Conservation (phyloP, 2,329 filamentous ascomycete genomes). For the Fusarium sp. region DNA sequence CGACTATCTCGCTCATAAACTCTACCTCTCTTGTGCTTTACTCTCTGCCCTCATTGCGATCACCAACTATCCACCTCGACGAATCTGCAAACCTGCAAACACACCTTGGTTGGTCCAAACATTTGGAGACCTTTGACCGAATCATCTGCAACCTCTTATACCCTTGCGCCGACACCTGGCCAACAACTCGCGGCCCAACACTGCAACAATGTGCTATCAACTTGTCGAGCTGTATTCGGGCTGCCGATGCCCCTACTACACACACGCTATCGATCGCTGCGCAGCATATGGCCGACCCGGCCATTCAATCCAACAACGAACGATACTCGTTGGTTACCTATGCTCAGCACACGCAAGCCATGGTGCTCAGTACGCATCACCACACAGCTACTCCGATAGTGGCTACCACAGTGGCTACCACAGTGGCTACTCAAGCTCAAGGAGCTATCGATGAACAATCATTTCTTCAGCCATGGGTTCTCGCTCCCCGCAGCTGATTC, state of each 20-base stretch:
- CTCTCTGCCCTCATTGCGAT: conserved; percentile 1
- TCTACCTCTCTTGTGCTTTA: conserved; percentile 22
- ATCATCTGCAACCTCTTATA: conserved; percentile 10
- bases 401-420: conserved; percentile 67
- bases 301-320: conserved; percentile 78
- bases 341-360: conserved; percentile 61
- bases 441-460: conserved; percentile 63
- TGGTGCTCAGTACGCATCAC: conserved; percentile 54
- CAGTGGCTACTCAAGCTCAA: conserved; percentile 60
- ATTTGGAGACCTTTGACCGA: conserved; percentile 4
- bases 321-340: conserved; percentile 84
- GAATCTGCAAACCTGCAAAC: conserved; percentile 9
- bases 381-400: conserved; percentile 63
- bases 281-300: conserved; percentile 77
- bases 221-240: conserved; percentile 86
- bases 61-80: conserved; percentile 7
- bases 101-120: conserved; percentile 13
- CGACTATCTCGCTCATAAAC: conserved; percentile 7
- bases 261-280: conserved; percentile 87
- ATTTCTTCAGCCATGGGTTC: conserved; percentile 63
- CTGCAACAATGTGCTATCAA: conserved; percentile 81
- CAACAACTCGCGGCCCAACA: conserved; percentile 29
- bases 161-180: conserved; percentile 26
- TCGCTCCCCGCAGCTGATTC: conserved; percentile 54
- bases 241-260: conserved; percentile 89